Evolutionary conservation across 768 basidiomycete species (phyloP), one percentile per base, ranked within the genome.

Genomic region (Hericium erinaceus): DNA sequence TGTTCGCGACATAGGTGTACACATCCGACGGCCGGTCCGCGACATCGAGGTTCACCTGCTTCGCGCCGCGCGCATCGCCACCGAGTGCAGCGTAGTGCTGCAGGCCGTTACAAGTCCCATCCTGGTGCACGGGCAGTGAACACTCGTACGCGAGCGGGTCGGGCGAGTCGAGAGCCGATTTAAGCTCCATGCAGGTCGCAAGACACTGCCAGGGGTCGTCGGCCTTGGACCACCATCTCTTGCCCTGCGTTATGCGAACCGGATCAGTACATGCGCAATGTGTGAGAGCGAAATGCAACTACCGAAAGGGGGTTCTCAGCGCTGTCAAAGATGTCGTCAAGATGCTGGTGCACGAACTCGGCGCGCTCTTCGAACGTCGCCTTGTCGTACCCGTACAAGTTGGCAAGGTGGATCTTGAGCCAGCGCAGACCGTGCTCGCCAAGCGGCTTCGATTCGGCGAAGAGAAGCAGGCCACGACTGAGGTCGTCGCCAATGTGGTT

Each of bases 181-280:
- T 78, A n/a, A 98, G 77, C 67, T 99, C 97, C 69, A 87, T 83
- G 73, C 94, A 98, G 1, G 90, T 82, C 16, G 95, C 89, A 39
- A 98, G 86, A 68, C 89, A 95, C 70, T 98, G 95, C 95, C 95
- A 98, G 8, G 95, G 95, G 66, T 98, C 94, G 67, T 95, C 94
- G 0, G 93, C 94, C 57, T 82, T 74, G 46, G 79, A 70, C 95
- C 95, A 99, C 95, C 95, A 98, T 52, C 80, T 76, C 6, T 72
- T 67, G 22, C 89, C 93, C 85, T 89, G 57, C 10, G 38, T 16
- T 13, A 20, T 44, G 4, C 46, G 49, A 39, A 50, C 10, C 12
- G 33, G 62, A 39, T 64, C 51, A 33, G 41, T 51, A 37, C 53
- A 46, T 57, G 13, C 41, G n/a, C 50, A 11, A 28, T 8, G 44